A percentile compares a stretch with the other conserved stretches of the same genome.
Evolutionary conservation across 2,329 filamentous ascomycete species (phyloP).

Genomic region (Penicillium sclerotiorum): DNA sequence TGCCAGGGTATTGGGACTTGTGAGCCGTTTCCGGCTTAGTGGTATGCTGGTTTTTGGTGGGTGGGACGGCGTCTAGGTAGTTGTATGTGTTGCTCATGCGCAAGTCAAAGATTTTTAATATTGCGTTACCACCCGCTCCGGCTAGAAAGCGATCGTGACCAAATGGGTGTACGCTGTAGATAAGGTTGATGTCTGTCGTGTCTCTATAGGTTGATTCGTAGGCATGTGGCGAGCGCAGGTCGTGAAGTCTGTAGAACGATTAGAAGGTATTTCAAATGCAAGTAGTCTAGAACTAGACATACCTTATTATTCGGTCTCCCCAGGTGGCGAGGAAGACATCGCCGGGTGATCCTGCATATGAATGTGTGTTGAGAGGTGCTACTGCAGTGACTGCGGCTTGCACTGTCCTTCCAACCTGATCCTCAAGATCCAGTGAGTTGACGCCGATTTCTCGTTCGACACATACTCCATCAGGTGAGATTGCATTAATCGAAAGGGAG

Average conservation of each 20-base stretch:
- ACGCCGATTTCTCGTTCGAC: conserved; percentile 40
- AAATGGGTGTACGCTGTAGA: conserved; percentile 61
- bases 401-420: conserved; percentile 20
- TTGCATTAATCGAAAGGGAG: conserved; percentile 54
- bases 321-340: conserved; percentile 63
- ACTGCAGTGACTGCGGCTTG: conserved; percentile 40
- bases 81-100: conserved; percentile 50
- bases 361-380: conserved; percentile 35
- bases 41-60: not conserved
- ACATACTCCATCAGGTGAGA: conserved; percentile 50
- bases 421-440: conserved; percentile 36
- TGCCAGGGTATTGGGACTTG: conserved; percentile 21
- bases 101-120: conserved; percentile 66
- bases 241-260: conserved; percentile 55
- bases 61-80: conserved; percentile 29
- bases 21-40: not conserved
- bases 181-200: conserved; percentile 58
- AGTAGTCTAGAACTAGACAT: too few species aligned
- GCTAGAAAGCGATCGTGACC: conserved; percentile 60
- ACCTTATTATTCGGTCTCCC: conserved; percentile 58
- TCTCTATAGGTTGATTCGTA: conserved; percentile 57
- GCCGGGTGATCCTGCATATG: conserved; percentile 36
- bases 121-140: conserved; percentile 59
- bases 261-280: too few species aligned
- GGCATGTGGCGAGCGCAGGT: conserved; percentile 56